Conservation (phyloP, 495 filamentous ascomycete species). For the Penicillium waksmanii region DNA sequence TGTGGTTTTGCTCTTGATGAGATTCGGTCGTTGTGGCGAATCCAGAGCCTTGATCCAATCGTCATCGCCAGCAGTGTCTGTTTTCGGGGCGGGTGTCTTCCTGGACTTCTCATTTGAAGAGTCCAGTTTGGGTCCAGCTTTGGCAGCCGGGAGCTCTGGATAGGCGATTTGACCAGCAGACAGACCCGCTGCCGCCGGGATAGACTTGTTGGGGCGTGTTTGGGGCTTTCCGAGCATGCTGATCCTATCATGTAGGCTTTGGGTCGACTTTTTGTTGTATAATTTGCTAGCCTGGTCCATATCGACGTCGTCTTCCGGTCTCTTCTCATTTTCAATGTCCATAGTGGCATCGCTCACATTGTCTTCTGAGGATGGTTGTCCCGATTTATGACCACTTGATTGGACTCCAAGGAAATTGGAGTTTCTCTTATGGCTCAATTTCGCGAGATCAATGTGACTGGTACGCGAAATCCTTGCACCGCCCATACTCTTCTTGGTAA, state of each 20-base stretch:
- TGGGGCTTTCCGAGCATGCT: conserved; percentile 87
- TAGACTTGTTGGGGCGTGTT: conserved; percentile 71
- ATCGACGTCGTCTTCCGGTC: conserved; percentile 39
- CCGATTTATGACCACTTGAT: conserved; percentile 44
- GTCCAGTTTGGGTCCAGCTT: conserved; percentile 39
- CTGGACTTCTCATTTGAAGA: conserved; percentile 31
- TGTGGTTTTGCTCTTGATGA: conserved; percentile 59
- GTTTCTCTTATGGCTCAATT: conserved; percentile 39
- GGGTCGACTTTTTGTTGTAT: conserved; percentile 89
- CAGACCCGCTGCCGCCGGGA: conserved; percentile 52
- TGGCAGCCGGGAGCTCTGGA: conserved; percentile 55
- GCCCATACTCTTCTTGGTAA: conserved; percentile 80
- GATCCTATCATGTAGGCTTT: conserved; percentile 88
- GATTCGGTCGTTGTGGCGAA: conserved; percentile 46
- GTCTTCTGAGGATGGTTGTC: conserved; percentile 23
- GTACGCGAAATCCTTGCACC: conserved; percentile 72
- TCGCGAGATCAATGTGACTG: conserved; percentile 75
- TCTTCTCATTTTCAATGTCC: conserved; percentile 61
- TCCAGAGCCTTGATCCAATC: conserved; percentile 80
- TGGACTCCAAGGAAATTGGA: conserved; percentile 63
- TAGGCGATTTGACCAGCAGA: conserved; percentile 52
- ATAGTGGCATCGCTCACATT: conserved; percentile 38
- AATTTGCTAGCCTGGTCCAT: conserved; percentile 49
- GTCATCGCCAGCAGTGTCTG: conserved; percentile 64
- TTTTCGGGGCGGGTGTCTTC: conserved; percentile 28